Conservation (phyloP, 2,329 filamentous ascomycete genomes). For the Colletotrichum sp. region DNA sequence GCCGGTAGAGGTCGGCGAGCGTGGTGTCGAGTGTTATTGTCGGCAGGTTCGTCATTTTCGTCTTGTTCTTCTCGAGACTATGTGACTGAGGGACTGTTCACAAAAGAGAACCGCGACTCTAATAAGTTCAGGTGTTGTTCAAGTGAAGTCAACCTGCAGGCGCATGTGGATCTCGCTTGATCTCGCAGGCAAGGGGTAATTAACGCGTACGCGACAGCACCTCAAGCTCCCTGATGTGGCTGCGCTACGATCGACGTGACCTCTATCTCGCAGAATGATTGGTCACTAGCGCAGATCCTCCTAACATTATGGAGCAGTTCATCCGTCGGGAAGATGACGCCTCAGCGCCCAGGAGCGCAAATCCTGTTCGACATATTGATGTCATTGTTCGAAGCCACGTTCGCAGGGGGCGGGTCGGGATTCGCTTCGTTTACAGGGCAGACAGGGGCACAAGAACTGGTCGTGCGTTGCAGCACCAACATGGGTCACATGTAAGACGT, state of each 20-base stretch:
- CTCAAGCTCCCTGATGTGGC: background rate
- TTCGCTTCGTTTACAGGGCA: background rate
- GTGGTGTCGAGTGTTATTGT: slow-evolving; percentile 37
- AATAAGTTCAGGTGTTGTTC: background rate
- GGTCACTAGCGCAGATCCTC: background rate
- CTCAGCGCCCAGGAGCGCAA: background rate
- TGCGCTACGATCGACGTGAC: background rate
- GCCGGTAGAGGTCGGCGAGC: slow-evolving; percentile 36
- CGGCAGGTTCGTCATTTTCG: slow-evolving; percentile 26
- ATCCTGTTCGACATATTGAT: background rate
- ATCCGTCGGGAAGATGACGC: background rate
- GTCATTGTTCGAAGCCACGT: slow-evolving; percentile 12
- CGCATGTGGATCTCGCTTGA: background rate
- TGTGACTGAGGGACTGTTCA: background rate
- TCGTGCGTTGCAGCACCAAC: background rate
- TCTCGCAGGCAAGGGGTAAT: background rate
- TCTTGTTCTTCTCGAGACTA: background rate
- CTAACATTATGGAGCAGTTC: background rate
- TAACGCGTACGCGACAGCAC: background rate
- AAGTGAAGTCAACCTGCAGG: background rate
- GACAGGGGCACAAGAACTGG: background rate
- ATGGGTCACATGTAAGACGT: background rate
- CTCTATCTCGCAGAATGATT: background rate
- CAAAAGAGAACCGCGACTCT: background rate
- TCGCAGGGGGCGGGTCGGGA: background rate